Percentiles rank a stretch among this genome's conserved stretches.
Conservation (phyloP, 192 early-diverging fungal genomes). For the Backusella psychrophila region DNA sequence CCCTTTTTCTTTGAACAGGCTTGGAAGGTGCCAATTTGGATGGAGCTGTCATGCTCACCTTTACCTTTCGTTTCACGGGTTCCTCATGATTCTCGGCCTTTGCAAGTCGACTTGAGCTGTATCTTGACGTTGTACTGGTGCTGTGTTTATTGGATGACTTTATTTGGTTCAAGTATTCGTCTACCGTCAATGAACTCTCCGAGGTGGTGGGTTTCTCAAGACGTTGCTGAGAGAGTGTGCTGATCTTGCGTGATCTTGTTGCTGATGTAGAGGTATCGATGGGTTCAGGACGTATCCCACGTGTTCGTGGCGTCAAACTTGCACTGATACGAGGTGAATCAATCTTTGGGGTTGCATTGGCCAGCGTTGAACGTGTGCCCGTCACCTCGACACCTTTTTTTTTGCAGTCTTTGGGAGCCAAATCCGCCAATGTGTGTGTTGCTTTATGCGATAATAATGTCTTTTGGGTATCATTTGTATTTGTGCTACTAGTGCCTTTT, state of each 20-base stretch:
- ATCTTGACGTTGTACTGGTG: neutral
- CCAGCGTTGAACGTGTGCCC: neutral
- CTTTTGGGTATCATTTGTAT: neutral
- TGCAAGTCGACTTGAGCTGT: neutral
- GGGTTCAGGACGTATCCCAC: constrained; percentile 6
- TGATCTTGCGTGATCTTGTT: constrained; percentile 4
- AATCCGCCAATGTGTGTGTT: constrained; percentile 2
- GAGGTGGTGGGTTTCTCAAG: neutral
- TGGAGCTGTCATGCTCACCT: constrained; percentile 6
- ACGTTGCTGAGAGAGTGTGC: neutral
- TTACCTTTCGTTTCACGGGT: constrained; percentile 13
- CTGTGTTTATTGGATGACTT: neutral
- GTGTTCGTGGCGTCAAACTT: constrained; percentile 2
- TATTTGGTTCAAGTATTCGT: constrained; percentile 7
- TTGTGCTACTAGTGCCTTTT: neutral
- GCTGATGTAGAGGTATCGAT: neutral
- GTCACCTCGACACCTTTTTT: neutral
- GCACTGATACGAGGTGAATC: constrained; percentile 12
- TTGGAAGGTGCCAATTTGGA: neutral
- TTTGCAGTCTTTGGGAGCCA: constrained; percentile 2
- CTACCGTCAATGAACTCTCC: neutral
- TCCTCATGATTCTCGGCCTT: neutral
- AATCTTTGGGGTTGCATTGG: constrained; percentile 15
- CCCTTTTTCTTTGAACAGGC: constrained; percentile 16
- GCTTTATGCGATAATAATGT: constrained; percentile 1